phyloP scores from a whole-genome alignment of 1,284 basidiomycete genomes.

The Meira miltonrushii region DNA sequence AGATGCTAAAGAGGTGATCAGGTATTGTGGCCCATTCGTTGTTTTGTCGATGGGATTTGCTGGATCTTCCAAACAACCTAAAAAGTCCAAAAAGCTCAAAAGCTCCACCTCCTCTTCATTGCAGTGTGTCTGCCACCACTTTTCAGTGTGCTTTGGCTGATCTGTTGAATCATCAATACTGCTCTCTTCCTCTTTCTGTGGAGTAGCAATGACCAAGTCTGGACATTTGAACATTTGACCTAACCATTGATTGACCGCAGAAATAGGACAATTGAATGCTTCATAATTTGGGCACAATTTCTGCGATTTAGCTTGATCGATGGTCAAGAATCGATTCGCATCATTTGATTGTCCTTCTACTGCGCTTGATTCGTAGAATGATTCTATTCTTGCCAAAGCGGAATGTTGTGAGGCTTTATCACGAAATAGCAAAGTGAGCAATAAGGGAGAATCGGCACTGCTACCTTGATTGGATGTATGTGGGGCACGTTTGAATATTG shows the following conservation, averaged over 20 bases:
- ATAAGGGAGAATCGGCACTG: background rate
- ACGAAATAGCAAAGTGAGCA: conserved; percentile 43
- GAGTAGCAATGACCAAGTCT: background rate
- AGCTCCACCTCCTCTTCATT: conserved; percentile 31
- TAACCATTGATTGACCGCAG: conserved; percentile 35
- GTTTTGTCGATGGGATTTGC: background rate
- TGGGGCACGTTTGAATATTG: too few species aligned
- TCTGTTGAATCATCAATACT: background rate
- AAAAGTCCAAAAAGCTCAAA: conserved; percentile 23
- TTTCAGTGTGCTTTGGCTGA: background rate
- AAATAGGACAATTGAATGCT: conserved; percentile 44
- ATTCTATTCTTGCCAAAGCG: conserved; percentile 42
- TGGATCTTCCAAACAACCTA: conserved; percentile 21
- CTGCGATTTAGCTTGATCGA: conserved; percentile 25
- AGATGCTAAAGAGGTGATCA: conserved; percentile 36
- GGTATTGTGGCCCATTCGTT: conserved; percentile 22
- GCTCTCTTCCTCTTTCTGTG: background rate
- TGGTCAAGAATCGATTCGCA: conserved; percentile 20
- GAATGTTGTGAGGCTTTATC: conserved; percentile 31
- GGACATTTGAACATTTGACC: conserved; percentile 17
- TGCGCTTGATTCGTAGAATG: conserved; percentile 41
- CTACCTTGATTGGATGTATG: too few species aligned
- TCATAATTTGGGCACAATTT: conserved; percentile 43
- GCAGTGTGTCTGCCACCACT: conserved; percentile 32
- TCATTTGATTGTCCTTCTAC: background rate